Evolutionary conservation across 75 land plant species (phyloP), one percentile per base, ranked within the genome.

Genomic region (Selaginella moellendorffii): DNA sequence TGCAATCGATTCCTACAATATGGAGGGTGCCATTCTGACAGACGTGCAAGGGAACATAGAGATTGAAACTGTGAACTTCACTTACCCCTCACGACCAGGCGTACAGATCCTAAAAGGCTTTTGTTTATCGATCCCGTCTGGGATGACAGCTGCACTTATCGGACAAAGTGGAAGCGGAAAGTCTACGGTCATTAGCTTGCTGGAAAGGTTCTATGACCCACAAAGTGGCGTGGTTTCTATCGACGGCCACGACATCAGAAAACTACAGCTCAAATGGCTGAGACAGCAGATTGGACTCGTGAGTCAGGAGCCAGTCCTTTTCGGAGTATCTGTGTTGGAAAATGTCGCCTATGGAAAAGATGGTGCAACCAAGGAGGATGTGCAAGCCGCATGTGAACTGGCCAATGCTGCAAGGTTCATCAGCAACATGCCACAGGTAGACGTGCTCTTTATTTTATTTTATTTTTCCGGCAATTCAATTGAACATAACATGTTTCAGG

Each of bases 251-350:
- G n/a, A 56, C 24, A 56, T 56, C 8, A 56, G 24, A 24, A 19
- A 56, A 56, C 19, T 56, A n/a, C 59, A 56, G n/a, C 24, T 56
- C 19, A 56, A 24, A 56, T 56, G 59, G 59, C 21, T 56, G n/a
- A 56, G 59, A 19, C 59, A 56, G 19, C 59, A 56, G n/a, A 56
- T 56, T 56, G 67, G 72, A 18, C 72, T 70, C 21, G 73, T 70
- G 1, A 70, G 70, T 28, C 74, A 72, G 51, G 74, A 72, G 54
- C 74, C 74, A 56, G 71, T 66, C 2, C 71, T 72, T 1, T 72
- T 72, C 46, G 64, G 59, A 18, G 24, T 59, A 0, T 52, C 71
- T 19, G 53, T 72, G 2, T 42, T 24, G 27, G 75, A 67, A 2
- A 72, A 72, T 30, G 59, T 72, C 27, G 64, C 54, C 0, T 72